phyloP scores from a whole-genome alignment of 1,284 basidiomycete genomes.

The Cryptococcus sp. region DNA sequence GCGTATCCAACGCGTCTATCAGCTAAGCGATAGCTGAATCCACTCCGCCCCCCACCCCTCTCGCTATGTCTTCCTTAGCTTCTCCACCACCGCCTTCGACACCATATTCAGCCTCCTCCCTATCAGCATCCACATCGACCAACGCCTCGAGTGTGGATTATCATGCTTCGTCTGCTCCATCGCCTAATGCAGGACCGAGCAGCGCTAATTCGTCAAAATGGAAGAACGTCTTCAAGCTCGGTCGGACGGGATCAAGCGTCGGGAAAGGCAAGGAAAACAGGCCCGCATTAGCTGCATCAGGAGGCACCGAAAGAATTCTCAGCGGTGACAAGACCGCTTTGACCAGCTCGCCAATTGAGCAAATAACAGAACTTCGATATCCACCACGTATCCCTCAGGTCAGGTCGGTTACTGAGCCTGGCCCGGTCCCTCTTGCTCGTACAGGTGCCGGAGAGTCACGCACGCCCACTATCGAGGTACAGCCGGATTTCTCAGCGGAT shows the following conservation, averaged over 20 bases:
- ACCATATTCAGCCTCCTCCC: slow-evolving; percentile 13
- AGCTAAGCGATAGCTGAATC: background rate
- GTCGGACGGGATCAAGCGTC: slow-evolving; percentile 18
- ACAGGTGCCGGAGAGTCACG: slow-evolving; percentile 7
- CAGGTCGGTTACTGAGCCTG: slow-evolving; percentile 21
- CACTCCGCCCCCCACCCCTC: background rate
- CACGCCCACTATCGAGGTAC: background rate
- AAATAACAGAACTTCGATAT: background rate
- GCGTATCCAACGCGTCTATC: background rate
- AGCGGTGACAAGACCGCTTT: too few species aligned
- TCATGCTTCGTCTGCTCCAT: slow-evolving; percentile 18
- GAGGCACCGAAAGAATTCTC: too few species aligned
- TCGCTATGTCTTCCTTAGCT: slow-evolving; percentile 16
- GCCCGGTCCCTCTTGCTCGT: slow-evolving; percentile 4
- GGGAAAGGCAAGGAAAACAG: slow-evolving; percentile 24
- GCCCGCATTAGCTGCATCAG: background rate
- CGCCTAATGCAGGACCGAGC: slow-evolving; percentile 14
- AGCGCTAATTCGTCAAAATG: slow-evolving; percentile 25
- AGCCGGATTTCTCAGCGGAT: too few species aligned
- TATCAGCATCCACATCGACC: slow-evolving; percentile 26
- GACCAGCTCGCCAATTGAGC: too few species aligned
- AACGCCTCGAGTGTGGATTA: slow-evolving; percentile 11
- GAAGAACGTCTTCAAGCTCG: slow-evolving; percentile 38
- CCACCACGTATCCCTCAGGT: slow-evolving; percentile 11
- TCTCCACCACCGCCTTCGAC: slow-evolving; percentile 19